Evolutionary conservation across 768 basidiomycete genomes (phyloP).

Genomic region (Psilocybe cubensis): DNA sequence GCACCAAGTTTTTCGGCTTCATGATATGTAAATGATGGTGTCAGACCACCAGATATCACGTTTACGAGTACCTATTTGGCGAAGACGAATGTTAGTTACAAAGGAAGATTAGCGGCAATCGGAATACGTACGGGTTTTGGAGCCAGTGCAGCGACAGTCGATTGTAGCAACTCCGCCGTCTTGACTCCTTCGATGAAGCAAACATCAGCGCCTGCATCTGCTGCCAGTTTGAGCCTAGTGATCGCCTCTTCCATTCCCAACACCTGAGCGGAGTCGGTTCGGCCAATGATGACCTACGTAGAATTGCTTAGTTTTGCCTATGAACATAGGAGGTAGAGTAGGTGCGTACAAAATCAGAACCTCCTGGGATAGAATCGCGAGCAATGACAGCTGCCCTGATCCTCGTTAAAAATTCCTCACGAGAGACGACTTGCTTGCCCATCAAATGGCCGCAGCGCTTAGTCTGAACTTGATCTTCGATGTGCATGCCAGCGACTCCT

Average conservation of each 20-base stretch:
- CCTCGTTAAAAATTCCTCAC: conserved; percentile 78
- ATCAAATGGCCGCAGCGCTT: conserved; percentile 81
- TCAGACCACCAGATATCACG: conserved; percentile 79
- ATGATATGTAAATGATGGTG: conserved; percentile 71
- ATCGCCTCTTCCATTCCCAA: conserved; percentile 82
- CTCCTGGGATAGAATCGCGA: conserved; percentile 74
- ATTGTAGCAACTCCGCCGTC: conserved; percentile 63
- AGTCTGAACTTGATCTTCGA: conserved; percentile 84
- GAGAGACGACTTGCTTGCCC: conserved; percentile 82
- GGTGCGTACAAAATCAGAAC: conserved; percentile 67
- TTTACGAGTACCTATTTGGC: conserved; percentile 73
- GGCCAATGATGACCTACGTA: conserved; percentile 66
- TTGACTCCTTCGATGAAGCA: conserved; percentile 85
- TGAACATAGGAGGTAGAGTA: background rate
- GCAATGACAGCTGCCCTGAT: conserved; percentile 83
- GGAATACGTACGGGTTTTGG: conserved; percentile 63
- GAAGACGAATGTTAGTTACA: background rate
- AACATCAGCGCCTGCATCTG: conserved; percentile 77
- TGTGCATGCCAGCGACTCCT: conserved; percentile 77
- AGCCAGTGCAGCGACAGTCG: conserved; percentile 67
- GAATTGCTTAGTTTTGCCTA: background rate
- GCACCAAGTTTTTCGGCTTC: conserved; percentile 74
- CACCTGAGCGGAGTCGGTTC: conserved; percentile 81
- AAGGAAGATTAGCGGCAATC: background rate
- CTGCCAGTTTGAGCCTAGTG: conserved; percentile 67